These are phyloP conservation scores for Euphorbia tirucalli DNA, from an alignment of 345 rosid genomes.

Conservation along the genomic window DNA sequence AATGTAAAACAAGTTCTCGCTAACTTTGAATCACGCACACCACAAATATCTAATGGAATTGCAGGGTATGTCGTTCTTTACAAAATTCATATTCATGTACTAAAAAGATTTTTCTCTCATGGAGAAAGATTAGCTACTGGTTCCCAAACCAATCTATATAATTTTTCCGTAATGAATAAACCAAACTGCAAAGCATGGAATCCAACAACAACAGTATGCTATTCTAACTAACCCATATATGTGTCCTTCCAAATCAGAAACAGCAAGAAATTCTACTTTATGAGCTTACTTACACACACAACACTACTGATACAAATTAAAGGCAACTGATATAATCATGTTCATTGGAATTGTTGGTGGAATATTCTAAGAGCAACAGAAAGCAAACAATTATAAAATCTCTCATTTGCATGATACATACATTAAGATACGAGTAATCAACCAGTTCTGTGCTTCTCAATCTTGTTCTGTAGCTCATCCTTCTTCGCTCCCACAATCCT, in stretches of 20 bases:
- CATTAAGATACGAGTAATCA: neutral
- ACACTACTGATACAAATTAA: neutral
- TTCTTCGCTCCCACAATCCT: conserved; percentile 61
- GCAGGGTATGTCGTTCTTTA: too few relatives aligned
- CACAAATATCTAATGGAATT: too few relatives aligned
- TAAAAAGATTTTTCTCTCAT: too few relatives aligned
- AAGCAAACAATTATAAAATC: neutral
- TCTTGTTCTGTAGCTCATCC: conserved; percentile 61
- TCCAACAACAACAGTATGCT: neutral
- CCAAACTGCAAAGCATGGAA: neutral
- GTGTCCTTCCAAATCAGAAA: neutral
- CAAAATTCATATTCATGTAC: too few relatives aligned
- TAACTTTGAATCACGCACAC: too few relatives aligned
- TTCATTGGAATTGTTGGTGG: neutral
- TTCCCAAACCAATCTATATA: neutral
- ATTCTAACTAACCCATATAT: neutral
- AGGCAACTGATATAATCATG: too few relatives aligned
- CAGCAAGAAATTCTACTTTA: neutral
- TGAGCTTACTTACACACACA: neutral
- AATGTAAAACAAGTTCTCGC: too few relatives aligned
- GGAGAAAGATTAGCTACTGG: too few relatives aligned
- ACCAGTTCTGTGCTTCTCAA: conserved; percentile 31
- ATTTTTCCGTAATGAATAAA: neutral
- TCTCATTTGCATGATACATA: neutral
- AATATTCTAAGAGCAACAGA: neutral